phyloP scores from a whole-genome alignment of 2,329 filamentous ascomycete genomes.

The Claviceps pusilla region DNA sequence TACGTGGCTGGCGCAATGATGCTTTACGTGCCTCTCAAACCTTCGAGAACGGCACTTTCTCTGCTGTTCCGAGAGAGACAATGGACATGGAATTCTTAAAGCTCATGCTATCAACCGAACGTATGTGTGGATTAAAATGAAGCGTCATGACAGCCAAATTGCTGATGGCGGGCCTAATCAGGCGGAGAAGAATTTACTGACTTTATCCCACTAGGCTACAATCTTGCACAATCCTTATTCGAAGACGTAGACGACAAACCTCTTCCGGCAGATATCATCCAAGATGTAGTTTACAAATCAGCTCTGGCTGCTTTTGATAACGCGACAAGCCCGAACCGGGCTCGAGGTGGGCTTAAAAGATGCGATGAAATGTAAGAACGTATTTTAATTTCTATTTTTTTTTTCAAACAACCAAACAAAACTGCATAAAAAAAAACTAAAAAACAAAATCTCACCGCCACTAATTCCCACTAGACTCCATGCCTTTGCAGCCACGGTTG shows the following conservation, averaged over 20 bases:
- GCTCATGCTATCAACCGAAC: slow-evolving; percentile 43
- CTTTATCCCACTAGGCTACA: slow-evolving; percentile 32
- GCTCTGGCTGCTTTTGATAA: slow-evolving; percentile 64
- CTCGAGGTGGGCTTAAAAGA: slow-evolving; percentile 60
- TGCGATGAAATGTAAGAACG: slow-evolving; percentile 54
- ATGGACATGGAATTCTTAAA: slow-evolving; percentile 61
- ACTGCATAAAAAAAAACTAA: no score
- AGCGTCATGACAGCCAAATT: background rate
- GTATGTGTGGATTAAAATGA: slow-evolving; percentile 27
- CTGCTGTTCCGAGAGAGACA: slow-evolving; percentile 42
- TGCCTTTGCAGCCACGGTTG: slow-evolving; percentile 45
- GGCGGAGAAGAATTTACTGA: slow-evolving; percentile 4
- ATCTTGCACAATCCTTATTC: slow-evolving; percentile 47
- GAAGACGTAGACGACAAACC: slow-evolving; percentile 34
- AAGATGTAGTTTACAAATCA: slow-evolving; percentile 45
- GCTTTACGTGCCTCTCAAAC: slow-evolving; percentile 13
- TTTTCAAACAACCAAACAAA: no score
- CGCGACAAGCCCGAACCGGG: slow-evolving; percentile 66
- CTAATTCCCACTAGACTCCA: slow-evolving; percentile 34
- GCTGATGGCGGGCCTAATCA: background rate
- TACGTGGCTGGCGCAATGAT: slow-evolving; percentile 54
- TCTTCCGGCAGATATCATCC: slow-evolving; percentile 35
- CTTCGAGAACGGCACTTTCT: slow-evolving; percentile 45
- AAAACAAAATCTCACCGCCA: background rate
- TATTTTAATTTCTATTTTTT: no score